phyloP scores from a whole-genome alignment of 2,329 filamentous ascomycete species.

The Decorospora gaudefroyi region DNA sequence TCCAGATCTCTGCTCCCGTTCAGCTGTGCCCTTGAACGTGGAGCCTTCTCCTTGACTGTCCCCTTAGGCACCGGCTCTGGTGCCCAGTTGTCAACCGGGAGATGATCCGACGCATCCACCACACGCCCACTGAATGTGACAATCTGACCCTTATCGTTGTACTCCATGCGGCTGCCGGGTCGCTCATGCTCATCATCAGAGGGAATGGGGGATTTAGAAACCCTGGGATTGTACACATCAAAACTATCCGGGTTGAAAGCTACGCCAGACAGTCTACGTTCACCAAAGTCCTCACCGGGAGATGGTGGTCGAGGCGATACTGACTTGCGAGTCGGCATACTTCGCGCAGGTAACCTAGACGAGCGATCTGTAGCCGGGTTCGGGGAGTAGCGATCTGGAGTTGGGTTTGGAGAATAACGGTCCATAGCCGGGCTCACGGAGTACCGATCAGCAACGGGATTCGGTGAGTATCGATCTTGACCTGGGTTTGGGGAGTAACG shows the following conservation, averaged over 20 bases:
- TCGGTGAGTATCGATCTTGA: conserved; percentile 23
- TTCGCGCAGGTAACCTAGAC: conserved; percentile 51
- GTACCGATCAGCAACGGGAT: conserved; percentile 42
- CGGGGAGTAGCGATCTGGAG: conserved; percentile 23
- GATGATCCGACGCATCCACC: conserved; percentile 78
- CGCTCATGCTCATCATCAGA: conserved; percentile 34
- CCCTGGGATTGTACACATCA: conserved; percentile 68
- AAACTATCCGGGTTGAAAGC: conserved; percentile 79
- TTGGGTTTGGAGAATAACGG: conserved; percentile 22
- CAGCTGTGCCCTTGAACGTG: conserved; percentile 54
- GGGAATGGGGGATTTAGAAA: conserved; percentile 34
- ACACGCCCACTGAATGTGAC: conserved; percentile 75
- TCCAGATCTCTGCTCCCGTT: conserved; percentile 56
- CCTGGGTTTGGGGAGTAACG: conserved; percentile 23
- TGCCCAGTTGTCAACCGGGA: conserved; percentile 77
- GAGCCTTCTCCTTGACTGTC: conserved; percentile 47
- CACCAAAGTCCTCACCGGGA: conserved; percentile 47
- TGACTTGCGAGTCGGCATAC: conserved; percentile 67
- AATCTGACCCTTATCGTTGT: conserved; percentile 67
- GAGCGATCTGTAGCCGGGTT: conserved; percentile 42
- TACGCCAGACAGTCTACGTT: conserved; percentile 62
- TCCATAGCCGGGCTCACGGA: conserved; percentile 4
- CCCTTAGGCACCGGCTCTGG: conserved; percentile 72
- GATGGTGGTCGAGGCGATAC: conserved; percentile 69
- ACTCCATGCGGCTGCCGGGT: conserved; percentile 48